These are phyloP conservation scores for Petunia axillaris DNA, from an alignment of 257 asterid genomes.

Conservation along the genomic window DNA sequence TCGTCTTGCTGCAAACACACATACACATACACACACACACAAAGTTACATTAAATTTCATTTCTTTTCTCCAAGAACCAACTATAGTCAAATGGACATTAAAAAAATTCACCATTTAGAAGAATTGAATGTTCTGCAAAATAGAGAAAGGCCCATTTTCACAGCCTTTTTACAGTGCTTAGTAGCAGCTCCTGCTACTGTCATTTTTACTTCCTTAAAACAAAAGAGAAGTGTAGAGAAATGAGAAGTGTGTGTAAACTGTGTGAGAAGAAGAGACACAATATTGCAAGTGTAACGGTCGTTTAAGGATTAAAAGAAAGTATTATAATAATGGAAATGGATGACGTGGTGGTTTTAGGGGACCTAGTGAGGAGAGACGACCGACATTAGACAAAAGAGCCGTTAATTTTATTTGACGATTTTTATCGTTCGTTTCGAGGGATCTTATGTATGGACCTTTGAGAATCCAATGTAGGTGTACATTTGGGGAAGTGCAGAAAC, in stretches of 20 bases:
- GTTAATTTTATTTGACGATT: constrained; percentile 9
- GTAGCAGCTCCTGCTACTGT: constrained; percentile 52
- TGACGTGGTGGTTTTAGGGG: constrained; percentile 44
- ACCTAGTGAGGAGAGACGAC: constrained; percentile 1
- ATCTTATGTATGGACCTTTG: background rate
- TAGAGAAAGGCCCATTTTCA: constrained; percentile 58
- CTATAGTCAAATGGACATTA: background rate
- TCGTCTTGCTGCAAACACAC: constrained; percentile 63
- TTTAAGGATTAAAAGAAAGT: constrained; percentile 22
- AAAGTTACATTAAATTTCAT: background rate
- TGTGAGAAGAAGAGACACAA: constrained; percentile 13
- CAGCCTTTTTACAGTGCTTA: constrained; percentile 66
- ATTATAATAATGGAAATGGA: constrained; percentile 2
- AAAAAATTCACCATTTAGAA: constrained; percentile 68
- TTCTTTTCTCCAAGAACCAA: background rate
- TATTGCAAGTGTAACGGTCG: constrained; percentile 65
- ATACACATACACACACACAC: background rate
- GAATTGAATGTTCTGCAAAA: constrained; percentile 72
- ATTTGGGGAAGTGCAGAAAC: background rate
- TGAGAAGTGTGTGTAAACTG: constrained; percentile 24
- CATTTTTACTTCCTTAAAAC: constrained; percentile 35
- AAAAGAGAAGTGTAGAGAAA: background rate
- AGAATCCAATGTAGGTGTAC: background rate
- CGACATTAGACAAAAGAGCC: constrained; percentile 6
- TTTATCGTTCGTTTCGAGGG: background rate